A percentile compares a stretch with the other conserved stretches of the same genome.
Conservation (phyloP, 1,284 basidiomycete genomes). For the Ustilago curta region DNA sequence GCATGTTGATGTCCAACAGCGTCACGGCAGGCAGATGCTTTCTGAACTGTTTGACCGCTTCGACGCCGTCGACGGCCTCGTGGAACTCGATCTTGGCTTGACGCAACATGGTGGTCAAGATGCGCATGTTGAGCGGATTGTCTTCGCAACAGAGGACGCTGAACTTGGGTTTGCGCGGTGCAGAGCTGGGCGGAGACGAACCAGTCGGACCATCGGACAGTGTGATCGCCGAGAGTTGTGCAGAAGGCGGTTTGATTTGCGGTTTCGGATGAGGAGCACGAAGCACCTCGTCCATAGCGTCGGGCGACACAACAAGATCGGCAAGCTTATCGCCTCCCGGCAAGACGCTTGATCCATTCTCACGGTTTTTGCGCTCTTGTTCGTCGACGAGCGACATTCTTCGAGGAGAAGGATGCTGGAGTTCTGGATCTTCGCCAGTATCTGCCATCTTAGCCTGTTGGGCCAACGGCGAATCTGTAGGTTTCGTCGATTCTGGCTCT, state of each 20-base stretch:
- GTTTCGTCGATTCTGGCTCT: slow-evolving; percentile 9
- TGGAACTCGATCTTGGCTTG: slow-evolving; percentile 40
- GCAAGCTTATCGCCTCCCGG: slow-evolving; percentile 29
- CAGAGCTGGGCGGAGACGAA: not conserved
- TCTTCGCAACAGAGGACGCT: slow-evolving; percentile 59
- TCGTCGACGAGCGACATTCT: slow-evolving; percentile 22
- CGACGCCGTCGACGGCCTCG: slow-evolving; percentile 50
- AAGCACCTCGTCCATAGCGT: slow-evolving; percentile 47
- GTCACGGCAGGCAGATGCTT: slow-evolving; percentile 45
- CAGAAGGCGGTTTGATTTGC: slow-evolving; percentile 13
- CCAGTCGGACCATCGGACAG: not conserved
- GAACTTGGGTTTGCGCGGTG: slow-evolving; percentile 28
- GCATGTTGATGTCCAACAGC: slow-evolving; percentile 63
- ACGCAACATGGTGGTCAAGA: slow-evolving; percentile 49
- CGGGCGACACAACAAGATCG: slow-evolving; percentile 37
- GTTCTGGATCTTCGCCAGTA: not conserved
- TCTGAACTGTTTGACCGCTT: slow-evolving; percentile 55
- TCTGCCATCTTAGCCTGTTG: slow-evolving; percentile 4
- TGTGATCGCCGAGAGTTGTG: not conserved
- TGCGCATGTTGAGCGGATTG: slow-evolving; percentile 59
- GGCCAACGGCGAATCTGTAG: slow-evolving; percentile 13
- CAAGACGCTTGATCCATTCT: slow-evolving; percentile 1
- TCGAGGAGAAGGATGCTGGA: slow-evolving; percentile 9
- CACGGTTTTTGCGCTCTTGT: slow-evolving; percentile 19
- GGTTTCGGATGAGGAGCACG: slow-evolving; percentile 36